Evolutionary conservation across 2,329 filamentous ascomycete species (phyloP).

Genomic region (Cercospora sojina): DNA sequence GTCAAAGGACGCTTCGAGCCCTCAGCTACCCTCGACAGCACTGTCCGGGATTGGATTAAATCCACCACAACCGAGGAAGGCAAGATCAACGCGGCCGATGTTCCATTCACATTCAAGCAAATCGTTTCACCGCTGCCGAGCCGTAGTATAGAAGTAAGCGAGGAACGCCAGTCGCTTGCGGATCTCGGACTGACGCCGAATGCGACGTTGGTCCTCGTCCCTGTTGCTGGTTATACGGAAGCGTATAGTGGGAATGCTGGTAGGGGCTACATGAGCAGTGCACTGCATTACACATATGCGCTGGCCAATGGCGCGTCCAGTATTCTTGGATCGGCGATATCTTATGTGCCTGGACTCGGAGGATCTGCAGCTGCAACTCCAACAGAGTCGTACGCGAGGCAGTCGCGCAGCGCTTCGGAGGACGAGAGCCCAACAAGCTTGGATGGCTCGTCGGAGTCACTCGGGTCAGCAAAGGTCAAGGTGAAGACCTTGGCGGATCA

Average conservation of each 20-base stretch:
- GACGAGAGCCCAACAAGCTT: constrained; percentile 16
- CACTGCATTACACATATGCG: constrained; percentile 26
- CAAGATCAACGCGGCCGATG: constrained; percentile 31
- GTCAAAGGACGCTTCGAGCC: constrained; percentile 67
- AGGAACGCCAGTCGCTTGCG: constrained; percentile 67
- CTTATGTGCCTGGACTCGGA: constrained; percentile 24
- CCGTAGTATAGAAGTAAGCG: constrained; percentile 68
- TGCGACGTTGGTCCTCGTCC: constrained; percentile 78
- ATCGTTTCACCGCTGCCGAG: constrained; percentile 77
- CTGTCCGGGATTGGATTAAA: constrained; percentile 78
- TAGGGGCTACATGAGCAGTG: constrained; percentile 27
- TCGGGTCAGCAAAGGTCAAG: constrained; percentile 36
- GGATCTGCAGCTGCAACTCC: constrained; percentile 22
- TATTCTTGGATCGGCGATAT: constrained; percentile 21
- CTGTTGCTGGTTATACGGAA: constrained; percentile 61
- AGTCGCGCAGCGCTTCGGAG: not conserved
- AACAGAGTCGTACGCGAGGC: not conserved
- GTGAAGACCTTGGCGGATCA: constrained; percentile 51
- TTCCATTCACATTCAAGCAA: constrained; percentile 79
- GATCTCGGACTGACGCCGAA: constrained; percentile 74
- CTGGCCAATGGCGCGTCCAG: constrained; percentile 26
- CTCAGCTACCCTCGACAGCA: constrained; percentile 60
- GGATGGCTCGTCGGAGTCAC: constrained; percentile 26
- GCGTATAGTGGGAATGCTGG: constrained; percentile 53
- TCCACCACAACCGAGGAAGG: constrained; percentile 44